Percentiles rank a stretch among this genome's conserved stretches.
These are phyloP conservation scores for Penicillium sp. DNA, from an alignment of 2,329 filamentous ascomycete species.

Conservation along the genomic window DNA sequence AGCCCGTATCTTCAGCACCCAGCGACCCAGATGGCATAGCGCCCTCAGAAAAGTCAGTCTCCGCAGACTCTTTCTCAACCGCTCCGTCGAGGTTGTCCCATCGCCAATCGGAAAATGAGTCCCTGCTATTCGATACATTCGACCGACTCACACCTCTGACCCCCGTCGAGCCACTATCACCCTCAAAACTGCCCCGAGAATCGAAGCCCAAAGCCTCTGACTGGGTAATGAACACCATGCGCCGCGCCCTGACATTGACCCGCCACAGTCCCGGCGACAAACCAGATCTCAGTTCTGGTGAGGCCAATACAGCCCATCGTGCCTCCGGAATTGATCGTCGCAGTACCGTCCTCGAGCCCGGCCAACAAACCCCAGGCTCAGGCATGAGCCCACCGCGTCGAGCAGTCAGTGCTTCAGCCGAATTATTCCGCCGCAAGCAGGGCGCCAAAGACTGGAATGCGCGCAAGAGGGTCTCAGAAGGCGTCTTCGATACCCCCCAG, in stretches of 20 bases:
- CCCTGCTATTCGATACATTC: slow-evolving; percentile 47
- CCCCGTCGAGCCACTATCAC: slow-evolving; percentile 25
- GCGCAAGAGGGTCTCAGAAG: slow-evolving; percentile 27
- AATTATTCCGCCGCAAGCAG: slow-evolving; percentile 49
- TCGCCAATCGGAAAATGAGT: slow-evolving; percentile 51
- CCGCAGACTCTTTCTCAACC: slow-evolving; percentile 51
- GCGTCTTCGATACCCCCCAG: slow-evolving; percentile 15
- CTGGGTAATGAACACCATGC: slow-evolving; percentile 68
- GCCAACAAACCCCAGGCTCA: slow-evolving; percentile 4
- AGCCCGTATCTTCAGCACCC: slow-evolving; percentile 19
- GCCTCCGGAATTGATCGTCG: slow-evolving; percentile 32
- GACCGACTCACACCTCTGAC: slow-evolving; percentile 26
- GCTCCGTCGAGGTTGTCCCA: slow-evolving; percentile 49
- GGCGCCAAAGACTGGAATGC: slow-evolving; percentile 52
- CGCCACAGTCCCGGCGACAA: slow-evolving; percentile 27
- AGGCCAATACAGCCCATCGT: slow-evolving; percentile 11
- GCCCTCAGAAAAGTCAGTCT: slow-evolving; percentile 38
- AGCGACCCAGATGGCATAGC: slow-evolving; percentile 27
- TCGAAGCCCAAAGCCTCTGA: slow-evolving; percentile 53
- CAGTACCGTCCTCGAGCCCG: slow-evolving; percentile 22
- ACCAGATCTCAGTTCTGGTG: slow-evolving; percentile 9
- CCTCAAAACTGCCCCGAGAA: slow-evolving; percentile 25
- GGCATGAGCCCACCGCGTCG: slow-evolving; percentile 38
- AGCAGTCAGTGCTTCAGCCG: slow-evolving; percentile 48
- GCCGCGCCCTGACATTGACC: slow-evolving; percentile 56